These are phyloP conservation scores for Solanum piurae DNA, from an alignment of 257 asterid species.

Conservation along the genomic window DNA sequence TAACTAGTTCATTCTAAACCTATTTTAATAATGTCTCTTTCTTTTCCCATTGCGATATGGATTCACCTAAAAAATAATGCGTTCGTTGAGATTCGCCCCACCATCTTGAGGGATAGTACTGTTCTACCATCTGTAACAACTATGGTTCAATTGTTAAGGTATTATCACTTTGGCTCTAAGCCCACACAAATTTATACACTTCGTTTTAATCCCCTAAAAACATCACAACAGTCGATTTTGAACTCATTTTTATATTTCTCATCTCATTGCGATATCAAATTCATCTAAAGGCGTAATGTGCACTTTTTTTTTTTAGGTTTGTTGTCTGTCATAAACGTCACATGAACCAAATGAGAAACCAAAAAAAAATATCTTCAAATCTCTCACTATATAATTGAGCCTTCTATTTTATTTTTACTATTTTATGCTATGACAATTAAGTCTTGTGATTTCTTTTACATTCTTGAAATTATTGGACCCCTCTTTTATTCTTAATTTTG, in stretches of 20 bases:
- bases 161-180: background rate
- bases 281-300: background rate
- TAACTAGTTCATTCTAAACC: background rate
- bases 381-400: background rate
- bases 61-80: background rate
- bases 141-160: background rate
- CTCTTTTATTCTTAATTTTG: background rate
- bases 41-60: background rate
- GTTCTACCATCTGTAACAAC: background rate
- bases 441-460: background rate
- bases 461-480: background rate
- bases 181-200: background rate
- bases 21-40: background rate
- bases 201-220: background rate
- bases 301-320: background rate
- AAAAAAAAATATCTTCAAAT: background rate
- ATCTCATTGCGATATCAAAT: background rate
- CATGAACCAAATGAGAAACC: background rate
- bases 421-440: background rate
- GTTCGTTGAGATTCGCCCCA: background rate
- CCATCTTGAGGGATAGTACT: background rate
- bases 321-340: background rate
- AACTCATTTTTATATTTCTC: background rate
- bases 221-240: fast-evolving
- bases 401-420: background rate